A percentile compares a stretch with the other conserved stretches of the same genome.
Evolutionary conservation across 2,329 filamentous ascomycete genomes (phyloP).

Genomic region (Neoscytalidium dimidiatum): DNA sequence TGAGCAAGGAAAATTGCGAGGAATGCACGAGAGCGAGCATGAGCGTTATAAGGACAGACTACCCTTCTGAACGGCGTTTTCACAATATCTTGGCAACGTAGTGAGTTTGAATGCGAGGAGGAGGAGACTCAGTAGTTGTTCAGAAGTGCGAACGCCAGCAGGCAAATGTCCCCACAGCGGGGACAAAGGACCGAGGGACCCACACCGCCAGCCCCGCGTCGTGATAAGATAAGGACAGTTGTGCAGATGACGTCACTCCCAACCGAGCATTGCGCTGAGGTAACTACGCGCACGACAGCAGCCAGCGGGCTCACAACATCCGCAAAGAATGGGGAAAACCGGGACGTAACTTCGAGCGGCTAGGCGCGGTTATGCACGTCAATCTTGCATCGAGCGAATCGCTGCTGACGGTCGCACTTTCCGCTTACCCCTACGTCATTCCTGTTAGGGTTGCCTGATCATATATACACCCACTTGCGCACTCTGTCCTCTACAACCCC

Average conservation of each 20-base stretch:
- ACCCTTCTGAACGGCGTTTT: too few relatives aligned
- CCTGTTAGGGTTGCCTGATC: background rate
- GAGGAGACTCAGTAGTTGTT: too few relatives aligned
- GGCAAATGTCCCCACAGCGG: background rate
- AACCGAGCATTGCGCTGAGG: background rate
- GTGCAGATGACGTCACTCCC: conserved; percentile 1
- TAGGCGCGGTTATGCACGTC: conserved; percentile 11
- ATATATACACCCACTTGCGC: background rate
- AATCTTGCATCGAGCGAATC: conserved; percentile 2
- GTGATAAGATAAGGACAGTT: background rate
- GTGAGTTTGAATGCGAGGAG: too few relatives aligned
- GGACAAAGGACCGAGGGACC: background rate
- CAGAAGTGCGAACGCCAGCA: background rate
- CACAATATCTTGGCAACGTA: too few relatives aligned
- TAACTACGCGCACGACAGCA: background rate
- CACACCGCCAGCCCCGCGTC: background rate
- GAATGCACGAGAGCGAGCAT: too few relatives aligned
- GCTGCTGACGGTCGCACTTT: background rate
- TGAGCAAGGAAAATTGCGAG: too few relatives aligned
- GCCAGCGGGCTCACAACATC: background rate
- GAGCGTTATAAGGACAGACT: too few relatives aligned
- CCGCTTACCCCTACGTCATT: conserved; percentile 9
- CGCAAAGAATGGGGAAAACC: background rate
- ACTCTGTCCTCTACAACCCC: background rate
- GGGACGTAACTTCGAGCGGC: background rate